phyloP scores from a whole-genome alignment of 495 filamentous ascomycete species.

The Neurospora africana region DNA sequence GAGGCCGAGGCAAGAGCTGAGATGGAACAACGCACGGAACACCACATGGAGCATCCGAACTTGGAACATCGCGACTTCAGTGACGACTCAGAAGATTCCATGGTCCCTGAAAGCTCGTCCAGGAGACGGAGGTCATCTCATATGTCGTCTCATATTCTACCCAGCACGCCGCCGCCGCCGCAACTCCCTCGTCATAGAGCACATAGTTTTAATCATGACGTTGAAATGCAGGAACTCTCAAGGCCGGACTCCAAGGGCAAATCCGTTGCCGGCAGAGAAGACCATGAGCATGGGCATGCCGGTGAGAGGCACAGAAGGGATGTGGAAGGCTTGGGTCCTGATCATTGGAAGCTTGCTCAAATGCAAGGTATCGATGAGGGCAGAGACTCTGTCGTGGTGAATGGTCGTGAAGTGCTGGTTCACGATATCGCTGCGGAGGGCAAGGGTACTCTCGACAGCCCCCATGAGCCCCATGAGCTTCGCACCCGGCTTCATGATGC shows the following conservation, averaged over 20 bases:
- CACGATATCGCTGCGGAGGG: conserved; percentile 48
- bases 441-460: conserved; percentile 43
- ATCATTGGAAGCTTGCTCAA: conserved; percentile 53
- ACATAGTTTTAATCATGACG: conserved; percentile 77
- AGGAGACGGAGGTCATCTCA: conserved; percentile 4
- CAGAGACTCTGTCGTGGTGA: conserved; percentile 56
- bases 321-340: conserved; percentile 63
- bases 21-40: conserved; percentile 26
- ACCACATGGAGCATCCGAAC: not conserved
- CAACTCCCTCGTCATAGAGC: conserved; percentile 13
- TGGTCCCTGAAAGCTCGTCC: conserved; percentile 19
- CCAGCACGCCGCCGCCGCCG: conserved; percentile 8
- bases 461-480: conserved; percentile 27
- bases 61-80: conserved; percentile 30
- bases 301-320: conserved; percentile 60
- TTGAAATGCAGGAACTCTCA: conserved; percentile 55
- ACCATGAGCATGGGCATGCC: conserved; percentile 17
- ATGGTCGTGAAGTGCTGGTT: conserved; percentile 56
- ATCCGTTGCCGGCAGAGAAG: conserved; percentile 21
- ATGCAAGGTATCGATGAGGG: conserved; percentile 45
- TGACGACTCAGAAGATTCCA: conserved; percentile 24
- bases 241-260: conserved; percentile 43
- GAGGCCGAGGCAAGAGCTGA: conserved; percentile 38
- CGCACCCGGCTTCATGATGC: conserved; percentile 7
- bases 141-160: not conserved